Evolutionary conservation across 169 alveolate species (phyloP).

Genomic region (Plasmodium fragile): DNA sequence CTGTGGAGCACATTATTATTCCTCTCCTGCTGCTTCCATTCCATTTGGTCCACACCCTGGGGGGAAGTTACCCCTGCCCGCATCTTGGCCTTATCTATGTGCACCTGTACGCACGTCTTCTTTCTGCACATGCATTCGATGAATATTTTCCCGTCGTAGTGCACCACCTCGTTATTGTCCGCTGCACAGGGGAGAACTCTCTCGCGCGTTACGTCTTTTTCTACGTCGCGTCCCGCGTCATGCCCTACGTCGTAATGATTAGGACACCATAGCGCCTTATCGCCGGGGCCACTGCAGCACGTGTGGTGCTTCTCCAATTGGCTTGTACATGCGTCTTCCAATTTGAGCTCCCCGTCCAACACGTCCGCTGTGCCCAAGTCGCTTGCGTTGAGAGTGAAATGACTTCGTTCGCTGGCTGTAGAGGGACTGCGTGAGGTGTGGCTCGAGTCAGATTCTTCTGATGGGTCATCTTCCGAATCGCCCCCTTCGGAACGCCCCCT

Average conservation of each 20-base stretch:
- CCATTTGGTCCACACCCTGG: background rate
- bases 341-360: background rate
- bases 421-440: background rate
- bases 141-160: constrained; percentile 20
- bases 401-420: background rate
- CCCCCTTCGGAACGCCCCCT: background rate
- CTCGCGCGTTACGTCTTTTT: background rate
- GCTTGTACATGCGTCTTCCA: background rate
- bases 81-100: constrained; percentile 46
- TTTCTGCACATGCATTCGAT: constrained; percentile 35
- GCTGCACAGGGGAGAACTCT: background rate
- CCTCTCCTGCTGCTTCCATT: background rate
- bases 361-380: background rate
- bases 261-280: background rate
- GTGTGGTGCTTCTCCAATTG: background rate
- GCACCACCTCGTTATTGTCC: constrained; percentile 10
- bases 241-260: background rate
- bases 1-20: constrained; percentile 13
- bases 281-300: background rate
- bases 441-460: background rate
- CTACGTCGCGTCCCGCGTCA: background rate
- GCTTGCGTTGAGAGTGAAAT: background rate
- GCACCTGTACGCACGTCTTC: constrained; percentile 19
- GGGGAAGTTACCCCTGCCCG: constrained; percentile 10
- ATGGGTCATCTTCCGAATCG: background rate